Evolutionary conservation across 2,329 filamentous ascomycete species (phyloP), one percentile per base, ranked within the genome.

Genomic region (Elsinoe ampelina): DNA sequence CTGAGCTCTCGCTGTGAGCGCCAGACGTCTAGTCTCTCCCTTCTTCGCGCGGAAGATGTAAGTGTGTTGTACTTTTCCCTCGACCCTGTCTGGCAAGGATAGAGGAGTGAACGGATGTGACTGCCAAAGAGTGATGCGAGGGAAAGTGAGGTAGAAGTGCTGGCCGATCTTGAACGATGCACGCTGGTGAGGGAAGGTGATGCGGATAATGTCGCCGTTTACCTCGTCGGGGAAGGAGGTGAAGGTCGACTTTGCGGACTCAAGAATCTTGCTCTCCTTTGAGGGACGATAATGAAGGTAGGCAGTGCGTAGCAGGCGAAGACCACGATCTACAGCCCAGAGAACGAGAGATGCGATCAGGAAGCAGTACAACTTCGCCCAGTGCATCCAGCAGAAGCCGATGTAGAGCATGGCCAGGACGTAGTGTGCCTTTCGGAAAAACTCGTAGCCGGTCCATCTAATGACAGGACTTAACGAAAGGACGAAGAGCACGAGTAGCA

Each of bases 341-440:
- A 89, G 75, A 1, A 80, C 71, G 4, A 90, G 70, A 0, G 80
- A 80, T 0, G 86, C 81, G 43, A 87, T 75, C 66, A 89, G 76
- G 72, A 85, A 89, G 66, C 83, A 87, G 47, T 79, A 75, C 3
- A 90, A 73, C 52, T 82, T 73, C 52, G 75, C 68, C 87, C 86
- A 91, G 66, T 91, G 87, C 1, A 79, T 86, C 79, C 85, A 89
- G 68, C 85, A 85, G 2, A 85, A 85, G 3, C 84, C 87, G 11
- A 90, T 80, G 68, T 88, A 91, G 3, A 89, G 68, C 72, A 86
- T 81, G 10, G 86, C 87, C 1, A 89, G 73, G 11, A 89, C 73
- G 63, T 88, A 88, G 66, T 90, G 86, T 0, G 80, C 72, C 66
- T 88, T 89, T 59, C 85, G 79, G 75, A 90, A 90, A 70, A 86